Percentiles rank a stretch among this genome's conserved stretches.
phyloP scores from a whole-genome alignment of 2,329 filamentous ascomycete genomes.

The Aspergillus sp. region DNA sequence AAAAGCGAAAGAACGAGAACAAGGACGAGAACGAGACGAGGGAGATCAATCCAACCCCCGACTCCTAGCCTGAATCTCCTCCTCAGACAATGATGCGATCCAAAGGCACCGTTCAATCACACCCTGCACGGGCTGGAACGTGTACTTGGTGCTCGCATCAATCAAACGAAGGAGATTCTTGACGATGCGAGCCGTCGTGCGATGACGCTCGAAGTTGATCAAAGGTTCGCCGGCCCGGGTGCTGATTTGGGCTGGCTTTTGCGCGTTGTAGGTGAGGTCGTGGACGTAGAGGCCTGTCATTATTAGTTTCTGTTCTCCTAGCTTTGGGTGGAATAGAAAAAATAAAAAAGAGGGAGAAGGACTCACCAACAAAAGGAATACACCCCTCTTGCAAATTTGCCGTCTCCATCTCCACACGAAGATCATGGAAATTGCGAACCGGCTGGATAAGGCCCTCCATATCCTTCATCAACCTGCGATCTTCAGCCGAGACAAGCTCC shows the following conservation, averaged over 20 bases:
- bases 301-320: no score
- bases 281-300: constrained; percentile 52
- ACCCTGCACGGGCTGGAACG: constrained; percentile 49
- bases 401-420: constrained; percentile 57
- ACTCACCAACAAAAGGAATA: constrained; percentile 56
- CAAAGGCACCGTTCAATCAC: constrained; percentile 56
- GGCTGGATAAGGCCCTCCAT: constrained; percentile 56
- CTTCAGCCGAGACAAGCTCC: constrained; percentile 47
- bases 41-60: constrained; percentile 32
- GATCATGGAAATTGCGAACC: constrained; percentile 54
- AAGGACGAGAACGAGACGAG: constrained; percentile 6
- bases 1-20: constrained; percentile 10
- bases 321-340: constrained; percentile 1
- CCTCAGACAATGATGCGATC: constrained; percentile 53
- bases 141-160: constrained; percentile 56
- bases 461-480: constrained; percentile 48
- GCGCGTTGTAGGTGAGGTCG: constrained; percentile 59
- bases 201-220: constrained; percentile 59
- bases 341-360: not conserved
- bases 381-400: constrained; percentile 52
- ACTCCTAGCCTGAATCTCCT: constrained; percentile 45
- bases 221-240: constrained; percentile 45
- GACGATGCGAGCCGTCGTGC: constrained; percentile 56
- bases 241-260: constrained; percentile 53
- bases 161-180: constrained; percentile 56